Evolutionary conservation across 2,329 filamentous ascomycete genomes (phyloP).

Genomic region (Eurotiales sp.): DNA sequence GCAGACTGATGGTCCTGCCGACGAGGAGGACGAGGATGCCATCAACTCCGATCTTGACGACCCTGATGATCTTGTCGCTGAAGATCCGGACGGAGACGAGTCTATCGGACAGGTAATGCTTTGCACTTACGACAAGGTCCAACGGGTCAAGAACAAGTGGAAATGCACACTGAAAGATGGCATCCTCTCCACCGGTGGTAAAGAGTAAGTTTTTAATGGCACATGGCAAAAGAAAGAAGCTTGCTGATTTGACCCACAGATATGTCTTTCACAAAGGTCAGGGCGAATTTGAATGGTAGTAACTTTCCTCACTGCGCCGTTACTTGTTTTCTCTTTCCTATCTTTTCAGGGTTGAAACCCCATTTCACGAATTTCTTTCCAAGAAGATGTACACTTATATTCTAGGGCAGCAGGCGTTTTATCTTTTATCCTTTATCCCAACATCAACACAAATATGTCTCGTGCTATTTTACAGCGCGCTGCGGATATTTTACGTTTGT

Average conservation of each 20-base stretch:
- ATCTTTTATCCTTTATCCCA: not conserved
- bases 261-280: conserved; percentile 98
- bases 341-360: not conserved
- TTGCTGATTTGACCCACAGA: conserved; percentile 38
- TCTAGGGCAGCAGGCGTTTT: conserved; percentile 12
- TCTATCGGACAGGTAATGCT: conserved; percentile 87
- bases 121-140: conserved; percentile 99
- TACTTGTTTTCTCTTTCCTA: not conserved
- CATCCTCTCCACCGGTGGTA: conserved; percentile 86
- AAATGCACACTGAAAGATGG: conserved; percentile 99
- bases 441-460: not conserved
- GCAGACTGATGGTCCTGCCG: conserved; percentile 57
- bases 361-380: not conserved
- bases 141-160: conserved; percentile 99
- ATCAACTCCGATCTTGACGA: conserved; percentile 99
- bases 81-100: conserved; percentile 85
- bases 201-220: conserved; percentile 60
- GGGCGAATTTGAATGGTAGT: conserved; percentile 95
- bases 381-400: conserved; percentile 14
- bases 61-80: conserved; percentile 77
- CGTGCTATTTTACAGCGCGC: not conserved
- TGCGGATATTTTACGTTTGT: not conserved
- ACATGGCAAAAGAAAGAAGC: conserved; percentile 7
- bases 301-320: not conserved
- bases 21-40: conserved; percentile 70